phyloP scores from a whole-genome alignment of 768 basidiomycete species.

The Calocybe indica region DNA sequence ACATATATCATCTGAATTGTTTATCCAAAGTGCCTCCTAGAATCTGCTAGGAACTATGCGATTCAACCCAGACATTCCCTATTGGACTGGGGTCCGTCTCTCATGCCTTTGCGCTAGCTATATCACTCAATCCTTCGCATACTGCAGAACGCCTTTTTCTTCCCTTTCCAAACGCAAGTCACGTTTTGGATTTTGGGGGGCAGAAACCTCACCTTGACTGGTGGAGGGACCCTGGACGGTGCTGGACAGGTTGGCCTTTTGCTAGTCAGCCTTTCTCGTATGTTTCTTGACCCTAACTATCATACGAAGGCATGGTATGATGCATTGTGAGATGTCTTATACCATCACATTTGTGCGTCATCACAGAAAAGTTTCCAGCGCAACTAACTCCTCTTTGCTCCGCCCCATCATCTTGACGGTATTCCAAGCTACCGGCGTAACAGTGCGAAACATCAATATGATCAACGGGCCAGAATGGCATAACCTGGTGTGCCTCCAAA shows the following conservation, averaged over 20 bases:
- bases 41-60: conserved; percentile 43
- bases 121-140: background rate
- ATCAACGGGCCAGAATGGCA: conserved; percentile 48
- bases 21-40: conserved; percentile 17
- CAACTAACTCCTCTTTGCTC: conserved; percentile 36
- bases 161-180: conserved; percentile 47
- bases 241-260: conserved; percentile 45
- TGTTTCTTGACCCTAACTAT: too few species aligned
- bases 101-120: background rate
- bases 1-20: background rate
- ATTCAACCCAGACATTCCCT: conserved; percentile 43
- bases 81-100: conserved; percentile 42
- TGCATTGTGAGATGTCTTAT: conserved; percentile 27
- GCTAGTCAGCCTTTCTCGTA: background rate
- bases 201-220: conserved; percentile 39
- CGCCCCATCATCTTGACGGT: conserved; percentile 54
- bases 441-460: conserved; percentile 41
- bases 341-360: background rate
- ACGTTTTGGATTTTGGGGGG: conserved; percentile 55
- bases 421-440: conserved; percentile 42
- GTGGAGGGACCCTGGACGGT: conserved; percentile 62
- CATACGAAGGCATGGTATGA: conserved; percentile 46
- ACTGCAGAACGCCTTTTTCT: conserved; percentile 41
- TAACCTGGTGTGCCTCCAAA: conserved; percentile 30
- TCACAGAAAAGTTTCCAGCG: conserved; percentile 18